Evolutionary conservation across 129 eudicot genomes (phyloP).

Genomic region (Arctium minus): DNA sequence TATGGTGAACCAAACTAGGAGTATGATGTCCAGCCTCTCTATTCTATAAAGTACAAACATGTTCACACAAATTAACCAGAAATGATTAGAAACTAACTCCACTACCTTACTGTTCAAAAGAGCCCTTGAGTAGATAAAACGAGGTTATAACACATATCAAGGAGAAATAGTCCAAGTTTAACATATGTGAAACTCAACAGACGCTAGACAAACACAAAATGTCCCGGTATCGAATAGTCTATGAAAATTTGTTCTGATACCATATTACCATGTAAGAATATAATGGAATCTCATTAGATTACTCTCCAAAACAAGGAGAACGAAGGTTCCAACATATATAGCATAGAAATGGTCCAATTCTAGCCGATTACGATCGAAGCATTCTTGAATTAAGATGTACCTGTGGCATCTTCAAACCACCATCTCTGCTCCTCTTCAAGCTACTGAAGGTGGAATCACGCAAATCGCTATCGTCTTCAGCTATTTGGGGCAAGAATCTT

Average conservation of each 20-base stretch:
- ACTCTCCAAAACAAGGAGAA: not conserved
- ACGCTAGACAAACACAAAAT: not conserved
- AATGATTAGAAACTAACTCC: not conserved
- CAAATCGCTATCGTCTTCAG: constrained; percentile 44
- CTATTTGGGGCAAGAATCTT: constrained; percentile 53
- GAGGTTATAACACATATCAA: not conserved
- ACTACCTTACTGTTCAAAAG: not conserved
- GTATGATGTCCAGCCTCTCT: constrained; percentile 40
- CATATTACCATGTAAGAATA: not conserved
- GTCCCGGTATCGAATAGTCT: not conserved
- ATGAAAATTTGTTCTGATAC: not conserved
- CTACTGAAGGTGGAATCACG: constrained; percentile 44
- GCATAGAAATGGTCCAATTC: not conserved
- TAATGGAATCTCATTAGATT: not conserved
- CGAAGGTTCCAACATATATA: not conserved
- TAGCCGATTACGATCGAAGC: not conserved
- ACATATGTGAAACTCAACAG: not conserved
- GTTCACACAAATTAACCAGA: not conserved
- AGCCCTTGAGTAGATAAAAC: not conserved
- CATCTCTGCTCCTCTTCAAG: constrained; percentile 59
- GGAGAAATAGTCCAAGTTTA: not conserved
- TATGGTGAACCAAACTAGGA: constrained; percentile 62
- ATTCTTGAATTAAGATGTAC: constrained; percentile 32
- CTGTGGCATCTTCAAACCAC: constrained; percentile 56
- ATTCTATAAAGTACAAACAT: constrained; percentile 37